phyloP scores from a whole-genome alignment of 345 rosid genomes.

The Lenwebbia sp. region DNA sequence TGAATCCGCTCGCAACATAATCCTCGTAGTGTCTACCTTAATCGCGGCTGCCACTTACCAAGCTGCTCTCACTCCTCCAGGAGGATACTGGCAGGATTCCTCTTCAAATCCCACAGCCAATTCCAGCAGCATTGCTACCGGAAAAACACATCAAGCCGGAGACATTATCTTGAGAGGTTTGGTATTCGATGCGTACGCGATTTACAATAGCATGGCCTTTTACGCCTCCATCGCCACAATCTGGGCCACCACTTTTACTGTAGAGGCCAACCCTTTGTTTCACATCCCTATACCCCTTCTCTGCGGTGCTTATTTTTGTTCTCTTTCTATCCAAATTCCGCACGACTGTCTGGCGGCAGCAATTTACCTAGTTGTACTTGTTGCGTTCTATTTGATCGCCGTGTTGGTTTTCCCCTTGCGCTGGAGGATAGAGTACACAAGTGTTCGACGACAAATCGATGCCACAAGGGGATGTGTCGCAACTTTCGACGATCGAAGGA shows the following conservation, averaged over 20 bases:
- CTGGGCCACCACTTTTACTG: not conserved
- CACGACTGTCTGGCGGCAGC: not conserved
- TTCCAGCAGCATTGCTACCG: not conserved
- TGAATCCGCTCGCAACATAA: not conserved
- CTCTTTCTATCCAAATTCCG: fast-evolving
- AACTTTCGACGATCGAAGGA: no score
- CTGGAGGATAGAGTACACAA: not conserved
- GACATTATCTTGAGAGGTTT: not conserved
- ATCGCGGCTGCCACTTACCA: not conserved
- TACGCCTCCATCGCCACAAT: not conserved
- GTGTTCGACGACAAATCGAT: not conserved
- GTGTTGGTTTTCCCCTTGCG: not conserved
- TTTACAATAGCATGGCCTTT: not conserved
- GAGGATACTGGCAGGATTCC: not conserved
- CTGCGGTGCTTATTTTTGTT: not conserved
- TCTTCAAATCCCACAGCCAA: not conserved
- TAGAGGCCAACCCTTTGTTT: not conserved
- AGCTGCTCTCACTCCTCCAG: not conserved
- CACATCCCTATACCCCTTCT: not conserved
- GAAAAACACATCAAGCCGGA: not conserved
- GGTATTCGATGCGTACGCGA: not conserved
- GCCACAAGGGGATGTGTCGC: not conserved
- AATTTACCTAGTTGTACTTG: not conserved
- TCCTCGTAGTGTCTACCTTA: not conserved
- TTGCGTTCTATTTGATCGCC: not conserved